Evolutionary conservation across 2,329 filamentous ascomycete genomes (phyloP), one percentile per base, ranked within the genome.

Genomic region (Xylaria arbuscula): DNA sequence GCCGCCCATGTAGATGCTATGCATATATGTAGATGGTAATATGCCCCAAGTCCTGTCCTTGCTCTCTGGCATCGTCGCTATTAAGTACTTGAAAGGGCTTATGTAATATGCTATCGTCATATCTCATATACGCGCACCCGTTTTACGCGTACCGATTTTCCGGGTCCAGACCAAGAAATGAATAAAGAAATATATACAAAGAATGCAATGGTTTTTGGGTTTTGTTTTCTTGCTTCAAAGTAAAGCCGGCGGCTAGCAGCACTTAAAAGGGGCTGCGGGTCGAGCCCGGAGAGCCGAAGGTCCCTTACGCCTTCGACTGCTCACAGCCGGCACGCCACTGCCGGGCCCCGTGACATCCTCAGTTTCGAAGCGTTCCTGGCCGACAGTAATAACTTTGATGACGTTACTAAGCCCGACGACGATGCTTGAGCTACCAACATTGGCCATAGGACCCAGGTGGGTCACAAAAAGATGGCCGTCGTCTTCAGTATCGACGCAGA

Each of bases 391-490:
- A 59, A 94, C 81, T 79, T 93, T 94, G 74, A 94, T 84, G 1
- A 88, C 84, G 72, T 93, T 92, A 13, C 92, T 92, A 67, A 94
- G 88, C 0, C 87, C 90, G 36, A 94, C 86, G 0, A 88, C 92
- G 2, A 93, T 84, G 59, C 89, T 91, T 54, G 85, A 84, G 56
- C 86, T 85, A 13, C 92, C 92, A 1, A 93, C 80, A 61, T 83
- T 82, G 1, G 84, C 83, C 65, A 91, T 87, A 0, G 92, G 92
- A 0, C 92, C 92, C 1, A 91, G 81, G 54, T 85, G 84, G 2
- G 87, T 87, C 24, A 93, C 88, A 55, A 93, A 87, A 4, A 94
- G 82, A 65, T 88, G 84, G 2, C 85, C 83, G 3, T 82, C 80
- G 50, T 81, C 75, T 47, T 82, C 80, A 5, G 79, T 77, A 10